Evolutionary conservation across 116 monocot genomes (phyloP), one percentile per base, ranked within the genome.

Genomic region (Phalaenopsis hybrid): DNA sequence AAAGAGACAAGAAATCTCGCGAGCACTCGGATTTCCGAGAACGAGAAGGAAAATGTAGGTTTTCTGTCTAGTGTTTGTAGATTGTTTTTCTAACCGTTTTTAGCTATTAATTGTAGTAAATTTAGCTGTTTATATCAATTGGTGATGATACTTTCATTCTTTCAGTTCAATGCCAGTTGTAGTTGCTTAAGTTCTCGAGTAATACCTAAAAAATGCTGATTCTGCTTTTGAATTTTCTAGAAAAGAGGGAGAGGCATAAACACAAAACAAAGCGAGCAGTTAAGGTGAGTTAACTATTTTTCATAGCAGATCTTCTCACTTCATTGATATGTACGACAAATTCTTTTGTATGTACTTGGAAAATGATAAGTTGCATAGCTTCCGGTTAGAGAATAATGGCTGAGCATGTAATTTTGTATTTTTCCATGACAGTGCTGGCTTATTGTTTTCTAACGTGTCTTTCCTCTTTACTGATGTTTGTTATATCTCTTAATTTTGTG

Each of bases 1-100:
- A 75, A 74, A 82, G 78, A 77, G 34, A 61, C 0, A 78, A 79
- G 44, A 79, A 75, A 72, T 85, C 85, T 44, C 85, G 57, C 18
- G 74, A 79, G 82, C 82, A 61, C 43, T 85, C 74, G 33, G 79
- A 72, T 61, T 79, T 61, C 23, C 70, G 74, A 79, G 79, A 79
- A 31, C 70, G 74, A 79, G 79, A 79, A 31, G 79, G 21, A 43
- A 85, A 79, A 79, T 82, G 85, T 85, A 0, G 12, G 78, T 31
- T 57, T 52, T 58, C 8, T 52, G 41, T 34, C 13, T 37, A 48
- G 48, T 48, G 48, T 48, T 48, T 9, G 6, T 9, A 48, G 48
- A 4, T 48, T 9, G 48, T 80, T 68, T 18, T 46, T 80, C 63
- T 46, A 1, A 49, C 12, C 44, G 25, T 49, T 61, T 21, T 79